These are phyloP conservation scores for Elsinoe ampelina DNA, from an alignment of 2,329 filamentous ascomycete genomes.

Conservation along the genomic window DNA sequence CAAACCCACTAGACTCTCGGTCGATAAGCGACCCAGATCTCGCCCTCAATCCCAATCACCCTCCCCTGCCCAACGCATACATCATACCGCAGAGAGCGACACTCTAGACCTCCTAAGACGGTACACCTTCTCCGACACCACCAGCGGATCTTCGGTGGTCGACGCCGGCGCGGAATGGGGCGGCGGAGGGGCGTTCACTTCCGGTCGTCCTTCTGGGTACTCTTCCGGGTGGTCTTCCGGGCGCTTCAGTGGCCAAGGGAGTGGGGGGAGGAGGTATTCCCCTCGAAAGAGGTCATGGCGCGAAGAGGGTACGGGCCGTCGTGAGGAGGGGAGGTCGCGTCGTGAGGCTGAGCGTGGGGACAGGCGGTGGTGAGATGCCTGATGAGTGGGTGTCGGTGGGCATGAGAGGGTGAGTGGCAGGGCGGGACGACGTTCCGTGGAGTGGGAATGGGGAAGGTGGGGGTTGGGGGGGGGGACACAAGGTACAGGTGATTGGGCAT, in stretches of 20 bases:
- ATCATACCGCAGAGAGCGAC: too few relatives aligned
- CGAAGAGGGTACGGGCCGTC: neutral
- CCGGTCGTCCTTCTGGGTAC: too few relatives aligned
- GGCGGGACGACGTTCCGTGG: too few relatives aligned
- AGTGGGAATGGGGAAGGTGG: neutral
- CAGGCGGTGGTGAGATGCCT: neutral
- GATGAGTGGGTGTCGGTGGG: neutral
- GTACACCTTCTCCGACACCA: constrained; percentile 37
- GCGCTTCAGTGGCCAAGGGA: too few relatives aligned
- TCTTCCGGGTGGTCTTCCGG: too few relatives aligned
- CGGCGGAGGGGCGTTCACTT: constrained; percentile 16
- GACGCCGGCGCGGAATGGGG: constrained; percentile 32
- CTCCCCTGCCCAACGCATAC: too few relatives aligned
- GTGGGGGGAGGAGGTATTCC: too few relatives aligned
- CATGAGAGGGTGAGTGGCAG: too few relatives aligned
- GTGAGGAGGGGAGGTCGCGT: neutral
- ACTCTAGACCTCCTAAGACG: constrained; percentile 29
- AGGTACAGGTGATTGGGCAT: neutral
- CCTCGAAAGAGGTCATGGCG: too few relatives aligned
- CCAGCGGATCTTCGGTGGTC: constrained; percentile 27
- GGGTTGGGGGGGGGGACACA: neutral
- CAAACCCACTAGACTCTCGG: too few relatives aligned
- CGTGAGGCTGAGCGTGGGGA: neutral
- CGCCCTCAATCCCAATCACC: too few relatives aligned
- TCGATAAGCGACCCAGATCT: too few relatives aligned